A percentile compares a stretch with the other conserved stretches of the same genome.
Conservation (phyloP, 148 eudicot species). For the Chenopodium formosanum region DNA sequence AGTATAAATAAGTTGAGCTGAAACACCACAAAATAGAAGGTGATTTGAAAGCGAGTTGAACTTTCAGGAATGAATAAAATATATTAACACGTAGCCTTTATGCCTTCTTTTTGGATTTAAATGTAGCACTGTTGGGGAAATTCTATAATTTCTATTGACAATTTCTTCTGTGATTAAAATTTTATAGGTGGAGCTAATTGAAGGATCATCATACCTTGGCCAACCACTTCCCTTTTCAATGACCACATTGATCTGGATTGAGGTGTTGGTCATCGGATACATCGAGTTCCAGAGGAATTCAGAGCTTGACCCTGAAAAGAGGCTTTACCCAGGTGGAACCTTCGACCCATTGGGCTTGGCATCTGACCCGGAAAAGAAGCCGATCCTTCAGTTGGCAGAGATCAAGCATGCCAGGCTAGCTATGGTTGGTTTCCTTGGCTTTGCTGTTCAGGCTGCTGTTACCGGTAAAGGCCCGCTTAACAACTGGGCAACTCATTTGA, state of each 20-base stretch:
- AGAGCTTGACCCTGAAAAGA: slow-evolving; percentile 92
- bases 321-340: slow-evolving; percentile 86
- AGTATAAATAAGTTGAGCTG: too few relatives aligned
- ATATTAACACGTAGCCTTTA: background rate
- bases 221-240: slow-evolving; percentile 96
- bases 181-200: slow-evolving; percentile 81
- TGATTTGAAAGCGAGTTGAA: too few relatives aligned
- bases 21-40: too few relatives aligned
- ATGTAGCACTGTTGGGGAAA: background rate
- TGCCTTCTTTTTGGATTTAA: background rate
- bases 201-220: slow-evolving; percentile 91
- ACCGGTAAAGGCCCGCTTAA: slow-evolving; percentile 97
- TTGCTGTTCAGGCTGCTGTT: slow-evolving; percentile 93
- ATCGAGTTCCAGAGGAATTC: slow-evolving; percentile 93
- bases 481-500: slow-evolving; percentile 99
- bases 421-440: slow-evolving; percentile 92
- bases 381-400: slow-evolving; percentile 82
- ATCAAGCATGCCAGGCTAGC: slow-evolving; percentile 98
- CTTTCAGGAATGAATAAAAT: too few relatives aligned
- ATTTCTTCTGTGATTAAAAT: background rate
- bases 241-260: slow-evolving; percentile 82
- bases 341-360: slow-evolving; percentile 91
- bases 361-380: slow-evolving; percentile 91
- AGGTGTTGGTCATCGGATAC: slow-evolving; percentile 81
- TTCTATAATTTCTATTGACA: background rate